These are phyloP conservation scores for Arachis hypogaea DNA, from an alignment of 306 rosid genomes.

Conservation along the genomic window DNA sequence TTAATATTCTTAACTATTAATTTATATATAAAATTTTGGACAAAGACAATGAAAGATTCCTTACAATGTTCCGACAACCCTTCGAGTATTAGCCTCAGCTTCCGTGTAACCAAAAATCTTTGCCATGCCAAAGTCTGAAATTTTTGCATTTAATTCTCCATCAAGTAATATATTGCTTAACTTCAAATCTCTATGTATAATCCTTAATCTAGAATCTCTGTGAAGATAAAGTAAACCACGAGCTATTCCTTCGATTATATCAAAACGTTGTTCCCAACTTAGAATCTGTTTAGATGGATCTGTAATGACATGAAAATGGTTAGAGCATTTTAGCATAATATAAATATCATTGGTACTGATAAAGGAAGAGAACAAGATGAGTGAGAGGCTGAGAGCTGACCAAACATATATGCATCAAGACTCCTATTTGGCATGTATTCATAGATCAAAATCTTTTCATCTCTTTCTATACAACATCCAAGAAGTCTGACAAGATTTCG, in stretches of 20 bases:
- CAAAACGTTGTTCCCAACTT: conserved; percentile 34
- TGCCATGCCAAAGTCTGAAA: neutral
- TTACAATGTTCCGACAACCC: conserved; percentile 5
- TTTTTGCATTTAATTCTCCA: neutral
- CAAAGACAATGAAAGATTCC: neutral
- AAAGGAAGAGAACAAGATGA: too few relatives aligned
- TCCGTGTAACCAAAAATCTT: neutral
- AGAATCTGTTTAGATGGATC: conserved; percentile 2
- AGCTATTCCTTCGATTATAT: conserved; percentile 37
- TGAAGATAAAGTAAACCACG: conserved; percentile 39
- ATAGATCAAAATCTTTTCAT: conserved; percentile 47
- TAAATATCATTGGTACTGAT: neutral
- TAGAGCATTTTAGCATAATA: neutral
- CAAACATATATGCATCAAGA: conserved; percentile 39
- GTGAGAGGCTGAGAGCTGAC: conserved; percentile 19
- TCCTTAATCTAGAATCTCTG: conserved; percentile 27
- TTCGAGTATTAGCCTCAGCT: neutral
- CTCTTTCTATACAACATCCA: conserved; percentile 43
- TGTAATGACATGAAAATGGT: neutral
- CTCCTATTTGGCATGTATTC: conserved; percentile 52
- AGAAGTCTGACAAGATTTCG: conserved; percentile 39
- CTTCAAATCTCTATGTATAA: neutral
- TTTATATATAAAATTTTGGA: neutral
- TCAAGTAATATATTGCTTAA: neutral
- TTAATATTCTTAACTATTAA: neutral